A percentile compares a stretch with the other conserved stretches of the same genome.
Evolutionary conservation across 148 eudicot species (phyloP).

Genomic region (Amaranthus cruentus): DNA sequence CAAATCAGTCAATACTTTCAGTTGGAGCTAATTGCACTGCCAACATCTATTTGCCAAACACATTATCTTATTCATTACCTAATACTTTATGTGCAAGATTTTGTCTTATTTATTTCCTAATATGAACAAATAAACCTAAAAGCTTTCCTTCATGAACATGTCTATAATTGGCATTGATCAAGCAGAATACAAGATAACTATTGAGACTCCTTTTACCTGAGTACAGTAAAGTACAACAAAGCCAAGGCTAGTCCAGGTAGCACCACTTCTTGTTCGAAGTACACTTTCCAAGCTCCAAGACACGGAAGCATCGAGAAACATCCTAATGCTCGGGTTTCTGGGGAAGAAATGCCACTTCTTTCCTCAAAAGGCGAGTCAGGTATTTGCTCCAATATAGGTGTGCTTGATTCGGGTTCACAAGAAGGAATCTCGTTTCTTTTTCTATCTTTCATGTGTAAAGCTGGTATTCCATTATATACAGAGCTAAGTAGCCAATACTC

Average conservation of each 20-base stretch:
- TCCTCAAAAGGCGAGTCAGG: constrained; percentile 17
- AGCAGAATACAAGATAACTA: not conserved
- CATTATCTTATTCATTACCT: too few species aligned
- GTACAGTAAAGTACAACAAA: constrained; percentile 71
- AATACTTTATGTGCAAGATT: not conserved
- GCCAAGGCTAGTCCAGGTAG: constrained; percentile 82
- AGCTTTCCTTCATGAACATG: not conserved
- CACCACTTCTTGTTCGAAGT: constrained; percentile 71
- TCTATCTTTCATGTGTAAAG: constrained; percentile 43
- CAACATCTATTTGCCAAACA: too few species aligned
- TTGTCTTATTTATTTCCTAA: not conserved
- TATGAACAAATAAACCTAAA: not conserved
- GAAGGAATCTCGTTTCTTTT: constrained; percentile 31
- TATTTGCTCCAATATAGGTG: constrained; percentile 30
- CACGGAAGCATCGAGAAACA: constrained; percentile 37
- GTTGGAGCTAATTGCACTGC: too few species aligned
- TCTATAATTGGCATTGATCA: not conserved
- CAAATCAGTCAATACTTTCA: too few species aligned
- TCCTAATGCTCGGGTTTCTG: constrained; percentile 22
- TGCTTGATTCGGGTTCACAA: constrained; percentile 31
- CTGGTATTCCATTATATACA: constrained; percentile 70
- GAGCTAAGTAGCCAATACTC: constrained; percentile 71
- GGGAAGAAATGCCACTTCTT: constrained; percentile 15
- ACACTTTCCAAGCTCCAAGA: constrained; percentile 66
- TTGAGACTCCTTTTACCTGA: constrained; percentile 39